phyloP scores from a whole-genome alignment of 2,329 filamentous ascomycete genomes.

The Penicillium oxalicum region DNA sequence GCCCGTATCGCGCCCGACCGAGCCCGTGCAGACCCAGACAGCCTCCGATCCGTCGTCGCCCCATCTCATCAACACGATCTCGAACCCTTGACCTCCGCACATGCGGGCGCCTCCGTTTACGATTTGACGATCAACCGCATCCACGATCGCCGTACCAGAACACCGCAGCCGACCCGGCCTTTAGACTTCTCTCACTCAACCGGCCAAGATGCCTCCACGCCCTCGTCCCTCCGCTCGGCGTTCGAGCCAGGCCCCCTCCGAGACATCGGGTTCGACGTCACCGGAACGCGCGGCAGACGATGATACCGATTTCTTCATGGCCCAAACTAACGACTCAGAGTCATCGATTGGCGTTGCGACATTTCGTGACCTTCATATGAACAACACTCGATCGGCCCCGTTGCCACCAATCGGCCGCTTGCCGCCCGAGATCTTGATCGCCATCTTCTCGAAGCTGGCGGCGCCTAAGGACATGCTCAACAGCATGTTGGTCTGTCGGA shows the following conservation, averaged over 20 bases:
- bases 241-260: slow-evolving; percentile 37
- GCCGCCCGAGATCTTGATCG: slow-evolving; percentile 90
- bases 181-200: neutral
- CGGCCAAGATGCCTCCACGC: slow-evolving; percentile 34
- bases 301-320: slow-evolving; percentile 88
- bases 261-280: slow-evolving; percentile 43
- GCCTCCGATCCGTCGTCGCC: neutral
- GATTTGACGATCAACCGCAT: slow-evolving; percentile 19
- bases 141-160: slow-evolving; percentile 10
- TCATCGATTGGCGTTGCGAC: slow-evolving; percentile 81
- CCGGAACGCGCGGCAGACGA: slow-evolving; percentile 62
- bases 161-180: neutral
- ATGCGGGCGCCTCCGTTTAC: slow-evolving; percentile 10
- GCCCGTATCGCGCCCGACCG: slow-evolving; percentile 4
- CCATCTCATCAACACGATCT: neutral
- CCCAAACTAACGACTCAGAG: slow-evolving; percentile 78
- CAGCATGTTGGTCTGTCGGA: slow-evolving; percentile 90
- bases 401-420: slow-evolving; percentile 67
- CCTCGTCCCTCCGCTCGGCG: slow-evolving; percentile 32
- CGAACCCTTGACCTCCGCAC: slow-evolving; percentile 1
- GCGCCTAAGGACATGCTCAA: slow-evolving; percentile 70
- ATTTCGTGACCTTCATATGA: slow-evolving; percentile 66
- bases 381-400: slow-evolving; percentile 39
- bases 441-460: slow-evolving; percentile 79
- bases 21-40: slow-evolving; percentile 2